Evolutionary conservation across 2,329 filamentous ascomycete genomes (phyloP).

Genomic region (Talaromyces sp.): DNA sequence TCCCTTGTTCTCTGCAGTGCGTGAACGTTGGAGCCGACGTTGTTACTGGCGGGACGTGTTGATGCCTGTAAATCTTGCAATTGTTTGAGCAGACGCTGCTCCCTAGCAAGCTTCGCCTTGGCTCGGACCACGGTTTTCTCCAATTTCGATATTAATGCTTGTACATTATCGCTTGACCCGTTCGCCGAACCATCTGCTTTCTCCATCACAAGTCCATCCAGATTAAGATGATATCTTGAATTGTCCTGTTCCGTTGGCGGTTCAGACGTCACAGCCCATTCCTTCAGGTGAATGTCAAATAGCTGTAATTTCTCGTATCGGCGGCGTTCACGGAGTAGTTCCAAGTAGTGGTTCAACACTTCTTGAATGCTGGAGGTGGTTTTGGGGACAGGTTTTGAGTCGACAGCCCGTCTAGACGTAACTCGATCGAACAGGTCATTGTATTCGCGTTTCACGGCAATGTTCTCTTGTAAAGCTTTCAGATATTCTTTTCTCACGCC

Average conservation of each 20-base stretch:
- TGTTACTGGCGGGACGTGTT: background rate
- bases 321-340: conserved; percentile 47
- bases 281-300: conserved; percentile 47
- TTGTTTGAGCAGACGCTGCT: conserved; percentile 37
- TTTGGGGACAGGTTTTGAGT: background rate
- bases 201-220: conserved; percentile 20
- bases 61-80: conserved; percentile 29
- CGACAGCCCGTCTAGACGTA: conserved; percentile 27
- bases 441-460: conserved; percentile 42
- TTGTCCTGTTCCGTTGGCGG: conserved; percentile 14
- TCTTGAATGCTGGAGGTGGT: conserved; percentile 20
- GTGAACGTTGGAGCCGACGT: conserved; percentile 24
- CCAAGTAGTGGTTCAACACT: conserved; percentile 42
- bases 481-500: conserved; percentile 48
- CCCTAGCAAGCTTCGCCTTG: conserved; percentile 36
- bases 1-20: conserved; percentile 49
- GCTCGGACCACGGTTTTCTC: conserved; percentile 42
- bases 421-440: conserved; percentile 35
- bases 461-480: conserved; percentile 45
- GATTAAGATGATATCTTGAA: conserved; percentile 22
- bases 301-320: conserved; percentile 48
- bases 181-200: conserved; percentile 15
- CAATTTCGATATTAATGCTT: conserved; percentile 38
- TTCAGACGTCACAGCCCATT: conserved; percentile 31
- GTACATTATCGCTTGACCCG: conserved; percentile 27